phyloP scores from a whole-genome alignment of 2,329 filamentous ascomycete species.

The Hypoxylon sp. region DNA sequence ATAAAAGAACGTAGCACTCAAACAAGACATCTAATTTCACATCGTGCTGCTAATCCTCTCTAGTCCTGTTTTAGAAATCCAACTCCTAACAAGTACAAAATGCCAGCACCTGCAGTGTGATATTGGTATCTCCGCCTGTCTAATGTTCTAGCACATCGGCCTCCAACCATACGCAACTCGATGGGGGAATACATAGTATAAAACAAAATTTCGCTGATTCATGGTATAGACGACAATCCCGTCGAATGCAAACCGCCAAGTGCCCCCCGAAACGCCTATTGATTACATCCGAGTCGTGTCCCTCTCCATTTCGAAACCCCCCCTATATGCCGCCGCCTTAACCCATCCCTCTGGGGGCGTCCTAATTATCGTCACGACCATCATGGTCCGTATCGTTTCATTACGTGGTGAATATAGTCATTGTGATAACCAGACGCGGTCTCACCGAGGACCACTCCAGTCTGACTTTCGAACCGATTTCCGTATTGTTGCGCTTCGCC shows the following conservation, averaged over 20 bases:
- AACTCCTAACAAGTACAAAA: constrained; percentile 27
- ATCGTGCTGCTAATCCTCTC: constrained; percentile 12
- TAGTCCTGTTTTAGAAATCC: constrained; percentile 18
- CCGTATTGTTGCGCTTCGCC: constrained; percentile 83
- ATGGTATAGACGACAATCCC: constrained; percentile 36
- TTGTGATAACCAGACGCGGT: constrained; percentile 1
- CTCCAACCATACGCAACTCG: constrained; percentile 22
- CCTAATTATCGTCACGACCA: constrained; percentile 17
- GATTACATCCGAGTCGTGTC: constrained; percentile 44
- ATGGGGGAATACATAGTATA: constrained; percentile 23
- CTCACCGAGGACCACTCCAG: constrained; percentile 47
- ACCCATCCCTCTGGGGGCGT: constrained; percentile 2
- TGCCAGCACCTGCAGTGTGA: constrained; percentile 19
- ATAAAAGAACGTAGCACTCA: constrained; percentile 1
- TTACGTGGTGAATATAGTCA: constrained; percentile 28
- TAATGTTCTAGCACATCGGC: constrained; percentile 30
- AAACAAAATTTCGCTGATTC: constrained; percentile 34
- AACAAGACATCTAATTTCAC: background rate
- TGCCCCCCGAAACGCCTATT: constrained; percentile 39
- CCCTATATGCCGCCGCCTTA: constrained; percentile 32
- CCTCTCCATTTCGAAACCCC: constrained; percentile 24
- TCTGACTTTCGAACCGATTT: constrained; percentile 59
- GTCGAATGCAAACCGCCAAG: constrained; percentile 31
- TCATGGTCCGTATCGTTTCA: constrained; percentile 22
- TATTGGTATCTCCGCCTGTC: constrained; percentile 37